Base-by-base conservation (phyloP, 1,284 basidiomycete genomes). In the Erythrobasidium hasegawianum region DNA sequence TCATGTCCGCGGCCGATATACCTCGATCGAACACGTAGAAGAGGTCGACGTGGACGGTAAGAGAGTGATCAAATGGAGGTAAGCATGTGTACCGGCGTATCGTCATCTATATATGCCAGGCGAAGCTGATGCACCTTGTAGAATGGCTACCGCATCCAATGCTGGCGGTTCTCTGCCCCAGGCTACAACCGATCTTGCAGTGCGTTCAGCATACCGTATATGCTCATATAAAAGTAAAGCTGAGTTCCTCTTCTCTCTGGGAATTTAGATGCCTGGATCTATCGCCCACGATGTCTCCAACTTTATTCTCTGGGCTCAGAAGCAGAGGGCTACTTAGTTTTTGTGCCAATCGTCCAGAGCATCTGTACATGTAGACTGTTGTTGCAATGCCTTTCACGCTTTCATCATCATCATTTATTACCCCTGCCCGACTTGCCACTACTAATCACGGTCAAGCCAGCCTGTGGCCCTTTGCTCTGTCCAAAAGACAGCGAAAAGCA, bases 221-320 rank as follows among this genome's bases (percentile, higher is more conserved):
- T 39, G 53, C 10, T 14, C 1, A n/a, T 33, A 4, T n/a, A n/a
- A n/a, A 33, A 4, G 4, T 33, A 33, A 33, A 11, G 33, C 33
- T 33, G 11, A 18, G 26, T 29, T 13, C 24, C n/a, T 45, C 50
- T 59, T 1, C 22, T 33, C 7, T 49, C 47, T 50, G 13, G 16
- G 10, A 49, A 5, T 4, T 33, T 24, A 64, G 61, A 40, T 65
- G 9, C 62, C 62, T n/a, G 45, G 55, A 20, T 47, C 57, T 16
- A 65, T 65, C 20, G 45, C 62, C 2, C 62, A 65, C 47, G 62
- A 65, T 29, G 62, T 65, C 1, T 52, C 62, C 1, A 65, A 58
- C 38, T 65, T 58, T 18, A 53, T 65, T 27, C 57, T 50, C 27
- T 65, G 62, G 62, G 55, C 62, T 1, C 26, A 52, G 45, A 58